Conservation (phyloP, 1,139 yeast genomes). For the Candida sanyaensis region DNA sequence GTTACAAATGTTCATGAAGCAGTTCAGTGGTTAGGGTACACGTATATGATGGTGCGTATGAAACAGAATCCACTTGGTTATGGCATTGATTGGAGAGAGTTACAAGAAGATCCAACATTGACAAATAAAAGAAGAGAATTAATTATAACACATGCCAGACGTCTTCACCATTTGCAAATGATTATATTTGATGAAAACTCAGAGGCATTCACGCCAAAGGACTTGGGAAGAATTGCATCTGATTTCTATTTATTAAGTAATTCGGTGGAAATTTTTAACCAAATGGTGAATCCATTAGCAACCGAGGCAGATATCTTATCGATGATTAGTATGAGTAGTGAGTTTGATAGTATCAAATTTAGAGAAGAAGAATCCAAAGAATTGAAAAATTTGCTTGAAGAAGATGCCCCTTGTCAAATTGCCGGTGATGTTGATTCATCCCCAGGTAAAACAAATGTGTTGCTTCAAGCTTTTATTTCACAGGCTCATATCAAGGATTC, state of each 20-base stretch:
- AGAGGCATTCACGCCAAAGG: constrained; percentile 79
- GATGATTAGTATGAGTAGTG: constrained; percentile 90
- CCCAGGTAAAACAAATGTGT: constrained; percentile 83
- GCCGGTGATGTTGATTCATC: constrained; percentile 77
- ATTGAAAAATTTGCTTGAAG: constrained; percentile 60
- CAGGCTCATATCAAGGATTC: constrained; percentile 73
- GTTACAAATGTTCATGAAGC: constrained; percentile 96
- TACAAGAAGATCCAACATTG: constrained; percentile 79
- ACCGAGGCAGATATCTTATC: constrained; percentile 91
- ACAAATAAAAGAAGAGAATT: constrained; percentile 73
- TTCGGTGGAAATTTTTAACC: constrained; percentile 87
- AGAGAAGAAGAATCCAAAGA: constrained; percentile 88
- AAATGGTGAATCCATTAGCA: constrained; percentile 79
- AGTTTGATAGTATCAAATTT: constrained; percentile 86
- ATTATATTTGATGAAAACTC: constrained; percentile 87
- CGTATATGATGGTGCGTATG: constrained; percentile 94
- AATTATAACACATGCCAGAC: constrained; percentile 77
- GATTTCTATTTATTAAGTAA: constrained; percentile 87
- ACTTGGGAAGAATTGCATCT: constrained; percentile 90
- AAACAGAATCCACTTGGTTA: constrained; percentile 89
- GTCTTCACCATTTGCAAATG: constrained; percentile 87
- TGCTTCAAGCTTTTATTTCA: constrained; percentile 87
- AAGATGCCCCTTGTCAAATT: constrained; percentile 74
- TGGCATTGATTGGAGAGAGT: constrained; percentile 88
- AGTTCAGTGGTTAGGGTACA: constrained; percentile 94